Conservation (phyloP, 495 filamentous ascomycete species). For the Podospora conica region DNA sequence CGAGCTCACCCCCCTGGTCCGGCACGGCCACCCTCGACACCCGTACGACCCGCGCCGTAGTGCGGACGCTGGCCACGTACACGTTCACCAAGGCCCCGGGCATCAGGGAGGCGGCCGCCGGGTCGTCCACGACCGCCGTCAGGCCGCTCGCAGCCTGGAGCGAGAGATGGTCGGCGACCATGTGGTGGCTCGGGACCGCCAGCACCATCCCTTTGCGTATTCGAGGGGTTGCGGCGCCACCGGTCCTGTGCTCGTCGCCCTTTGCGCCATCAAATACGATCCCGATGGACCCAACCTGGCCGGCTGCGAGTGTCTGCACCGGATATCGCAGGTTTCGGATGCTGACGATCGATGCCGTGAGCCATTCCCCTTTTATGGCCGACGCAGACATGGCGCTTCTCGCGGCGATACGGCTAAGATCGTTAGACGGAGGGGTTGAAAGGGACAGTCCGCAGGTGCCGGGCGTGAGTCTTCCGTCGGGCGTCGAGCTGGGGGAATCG, state of each 20-base stretch:
- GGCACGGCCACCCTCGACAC: slow-evolving; percentile 24
- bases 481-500: slow-evolving; percentile 27
- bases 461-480: slow-evolving; percentile 35
- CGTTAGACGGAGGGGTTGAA: slow-evolving; percentile 38
- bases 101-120: slow-evolving; percentile 32
- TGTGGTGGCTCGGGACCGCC: slow-evolving; percentile 49
- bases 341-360: slow-evolving; percentile 69
- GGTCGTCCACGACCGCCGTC: slow-evolving; percentile 43
- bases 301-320: slow-evolving; percentile 65
- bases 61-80: slow-evolving; percentile 82
- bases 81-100: slow-evolving; percentile 61
- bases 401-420: slow-evolving; percentile 36
- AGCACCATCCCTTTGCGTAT: slow-evolving; percentile 85
- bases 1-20: slow-evolving; percentile 16
- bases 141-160: slow-evolving; percentile 53
- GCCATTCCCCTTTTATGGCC: slow-evolving; percentile 59
- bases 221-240: slow-evolving; percentile 5
- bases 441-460: slow-evolving; percentile 33
- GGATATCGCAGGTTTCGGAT: slow-evolving; percentile 83
- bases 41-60: slow-evolving; percentile 60
- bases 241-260: slow-evolving; percentile 11
- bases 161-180: slow-evolving; percentile 38
- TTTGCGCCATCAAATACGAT: slow-evolving; percentile 49
- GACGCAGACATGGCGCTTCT: slow-evolving; percentile 39
- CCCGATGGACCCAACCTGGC: slow-evolving; percentile 88